Evolutionary conservation across 2,329 filamentous ascomycete species (phyloP), one percentile per base, ranked within the genome.

Genomic region (Teratosphaeria epicoccoides): DNA sequence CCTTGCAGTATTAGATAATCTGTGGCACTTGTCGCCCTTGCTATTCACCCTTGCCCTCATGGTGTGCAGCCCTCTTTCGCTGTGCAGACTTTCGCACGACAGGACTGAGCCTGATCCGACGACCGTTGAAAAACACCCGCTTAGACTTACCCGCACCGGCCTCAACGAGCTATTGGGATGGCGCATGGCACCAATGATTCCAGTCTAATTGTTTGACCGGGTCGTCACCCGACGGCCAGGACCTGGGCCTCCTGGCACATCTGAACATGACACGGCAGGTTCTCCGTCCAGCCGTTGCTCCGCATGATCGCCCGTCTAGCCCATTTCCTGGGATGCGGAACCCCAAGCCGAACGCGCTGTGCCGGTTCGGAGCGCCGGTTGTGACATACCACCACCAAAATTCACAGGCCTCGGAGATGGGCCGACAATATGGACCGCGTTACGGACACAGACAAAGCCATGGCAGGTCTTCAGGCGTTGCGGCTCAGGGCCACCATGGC

Each of bases 331-430:
- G 24, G 20, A n/a, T 24, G 25, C 23, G 33, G 29, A 11, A 37
- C n/a, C 26, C 29, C 43, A 48, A 48, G 25, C 50, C 12, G 17
- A 47, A 55, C 51, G 44, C 46, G 40, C 40, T 48, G 48, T 52
- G 53, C 53, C 49, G 45, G 53, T 51, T 51, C 40, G 37, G 48
- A 33, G 52, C 48, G 50, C 51, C 61, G 60, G 61, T 51, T 62
- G 57, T 56, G 57, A 62, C 60, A 60, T 60, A 50, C 23, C 56
- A 59, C 60, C 46, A 51, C 43, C 47, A 24, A 29, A 7, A 40
- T 2, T 17, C 20, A n/a, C n/a, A 40, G 33, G 20, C 25, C 50
- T 59, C 57, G 57, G 58, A 56, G 52, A 48, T 55, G 50, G 49
- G 50, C 57, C 57, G 57, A 58, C 47, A 24, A 17, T 12, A 24